Conservation (phyloP, 192 early-diverging fungal species). For the Entomortierella lignicola region DNA sequence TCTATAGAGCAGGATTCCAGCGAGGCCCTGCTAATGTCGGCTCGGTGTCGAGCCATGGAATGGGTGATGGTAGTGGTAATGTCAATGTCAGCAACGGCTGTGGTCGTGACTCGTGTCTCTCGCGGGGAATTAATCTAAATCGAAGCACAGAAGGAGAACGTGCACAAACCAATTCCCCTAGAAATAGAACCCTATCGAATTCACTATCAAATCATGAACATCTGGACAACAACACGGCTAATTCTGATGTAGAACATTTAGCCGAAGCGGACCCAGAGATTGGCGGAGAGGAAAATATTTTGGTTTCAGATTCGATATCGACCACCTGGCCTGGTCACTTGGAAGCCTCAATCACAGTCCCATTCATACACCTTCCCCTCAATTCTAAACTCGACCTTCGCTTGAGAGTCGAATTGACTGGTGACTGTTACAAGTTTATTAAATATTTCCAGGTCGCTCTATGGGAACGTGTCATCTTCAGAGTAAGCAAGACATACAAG, state of each 20-base stretch:
- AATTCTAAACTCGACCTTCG: constrained; percentile 7
- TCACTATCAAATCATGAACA: too few species aligned
- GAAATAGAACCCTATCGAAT: too few species aligned
- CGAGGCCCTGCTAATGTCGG: not conserved
- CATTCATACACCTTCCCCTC: constrained; percentile 11
- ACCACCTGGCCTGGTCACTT: constrained; percentile 6
- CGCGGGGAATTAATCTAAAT: not conserved
- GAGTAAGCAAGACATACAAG: not conserved
- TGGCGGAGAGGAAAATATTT: not conserved
- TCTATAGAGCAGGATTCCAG: constrained; percentile 12
- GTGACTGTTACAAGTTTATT: not conserved
- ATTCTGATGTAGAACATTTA: not conserved
- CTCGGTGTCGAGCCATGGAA: not conserved
- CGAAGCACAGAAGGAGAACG: not conserved
- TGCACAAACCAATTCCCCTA: too few species aligned
- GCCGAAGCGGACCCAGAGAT: not conserved
- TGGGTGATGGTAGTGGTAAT: not conserved
- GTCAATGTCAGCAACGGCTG: not conserved
- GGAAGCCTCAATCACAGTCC: constrained; percentile 1
- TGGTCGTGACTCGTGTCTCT: not conserved
- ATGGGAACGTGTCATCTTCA: constrained; percentile 13
- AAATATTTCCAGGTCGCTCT: constrained; percentile 8
- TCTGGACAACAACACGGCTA: too few species aligned
- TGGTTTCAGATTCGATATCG: constrained; percentile 9
- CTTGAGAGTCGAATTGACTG: not conserved